Evolutionary conservation across 2,329 filamentous ascomycete genomes (phyloP).

Genomic region (Epichloe glyceriae): DNA sequence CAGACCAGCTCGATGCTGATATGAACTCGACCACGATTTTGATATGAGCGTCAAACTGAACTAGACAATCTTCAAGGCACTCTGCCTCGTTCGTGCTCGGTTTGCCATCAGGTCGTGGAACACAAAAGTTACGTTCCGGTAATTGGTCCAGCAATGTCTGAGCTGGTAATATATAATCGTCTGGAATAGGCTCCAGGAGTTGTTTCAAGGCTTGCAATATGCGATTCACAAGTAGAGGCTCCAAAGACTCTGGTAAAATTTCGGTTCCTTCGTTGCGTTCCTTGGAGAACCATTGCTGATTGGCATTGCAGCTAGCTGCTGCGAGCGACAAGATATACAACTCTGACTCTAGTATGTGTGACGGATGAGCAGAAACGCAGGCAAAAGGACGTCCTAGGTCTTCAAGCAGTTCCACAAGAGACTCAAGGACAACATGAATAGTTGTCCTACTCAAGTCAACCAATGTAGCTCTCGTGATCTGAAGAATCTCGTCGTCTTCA

Average conservation of each 20-base stretch:
- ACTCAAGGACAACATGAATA: constrained; percentile 41
- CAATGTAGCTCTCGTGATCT: constrained; percentile 47
- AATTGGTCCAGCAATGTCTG: constrained; percentile 44
- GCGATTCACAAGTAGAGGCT: constrained; percentile 38
- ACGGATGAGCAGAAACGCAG: constrained; percentile 37
- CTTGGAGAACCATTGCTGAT: constrained; percentile 32
- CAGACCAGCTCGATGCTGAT: constrained; percentile 50
- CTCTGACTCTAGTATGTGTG: constrained; percentile 50
- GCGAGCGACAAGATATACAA: constrained; percentile 50
- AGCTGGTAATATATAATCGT: constrained; percentile 42
- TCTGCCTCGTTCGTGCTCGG: constrained; percentile 11
- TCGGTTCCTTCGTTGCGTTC: constrained; percentile 9
- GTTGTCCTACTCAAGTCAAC: constrained; percentile 44
- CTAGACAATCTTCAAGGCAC: constrained; percentile 21
- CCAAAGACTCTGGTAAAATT: constrained; percentile 27
- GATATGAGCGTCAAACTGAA: constrained; percentile 40
- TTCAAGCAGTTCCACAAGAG: constrained; percentile 44
- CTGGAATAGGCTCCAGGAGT: constrained; percentile 45
- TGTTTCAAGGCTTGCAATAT: constrained; percentile 42
- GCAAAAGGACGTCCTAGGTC: constrained; percentile 44
- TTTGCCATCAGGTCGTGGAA: constrained; percentile 17
- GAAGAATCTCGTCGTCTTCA: constrained; percentile 45
- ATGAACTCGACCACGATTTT: constrained; percentile 49
- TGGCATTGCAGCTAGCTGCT: constrained; percentile 50
- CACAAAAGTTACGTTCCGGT: constrained; percentile 23